A percentile compares a stretch with the other conserved stretches of the same genome.
Conservation (phyloP, 257 asterid genomes). For the Thymus quinquecostatus region DNA sequence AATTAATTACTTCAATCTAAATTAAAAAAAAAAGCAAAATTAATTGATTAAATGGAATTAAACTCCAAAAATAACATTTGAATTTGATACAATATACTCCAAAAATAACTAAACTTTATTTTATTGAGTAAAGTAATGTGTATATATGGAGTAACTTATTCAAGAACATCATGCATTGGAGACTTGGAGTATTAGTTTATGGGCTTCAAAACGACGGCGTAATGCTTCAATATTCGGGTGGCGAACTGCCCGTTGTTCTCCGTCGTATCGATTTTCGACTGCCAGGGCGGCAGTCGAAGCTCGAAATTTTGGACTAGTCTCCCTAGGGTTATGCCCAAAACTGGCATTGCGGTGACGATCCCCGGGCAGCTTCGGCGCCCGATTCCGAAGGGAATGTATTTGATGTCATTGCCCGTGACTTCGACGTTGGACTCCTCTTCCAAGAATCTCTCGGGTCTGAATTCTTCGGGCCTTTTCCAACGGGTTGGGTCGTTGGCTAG, state of each 20-base stretch:
- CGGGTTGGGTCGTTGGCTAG: constrained; percentile 70
- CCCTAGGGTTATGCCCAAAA: constrained; percentile 74
- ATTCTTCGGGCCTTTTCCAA: constrained; percentile 80
- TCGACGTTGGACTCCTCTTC: constrained; percentile 82
- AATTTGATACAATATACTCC: too few relatives aligned
- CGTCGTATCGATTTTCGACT: constrained; percentile 58
- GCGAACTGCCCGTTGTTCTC: constrained; percentile 85
- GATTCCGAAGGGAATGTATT: constrained; percentile 75
- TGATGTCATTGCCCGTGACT: constrained; percentile 67
- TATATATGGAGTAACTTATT: too few relatives aligned
- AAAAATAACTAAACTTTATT: too few relatives aligned
- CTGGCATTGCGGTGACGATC: constrained; percentile 69
- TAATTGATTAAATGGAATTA: too few relatives aligned
- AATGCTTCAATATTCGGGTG: constrained; percentile 62
- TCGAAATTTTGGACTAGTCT: constrained; percentile 83
- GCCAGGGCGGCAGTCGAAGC: constrained; percentile 71
- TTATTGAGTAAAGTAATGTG: too few relatives aligned
- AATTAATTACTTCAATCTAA: too few relatives aligned
- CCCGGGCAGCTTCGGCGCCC: constrained; percentile 96
- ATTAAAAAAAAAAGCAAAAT: too few relatives aligned
- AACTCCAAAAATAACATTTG: too few relatives aligned
- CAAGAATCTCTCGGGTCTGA: constrained; percentile 82
- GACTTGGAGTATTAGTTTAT: too few relatives aligned
- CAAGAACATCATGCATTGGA: too few relatives aligned
- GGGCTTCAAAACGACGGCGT: constrained; percentile 45